These are phyloP conservation scores for Colletotrichum sp. DNA, from an alignment of 2,329 filamentous ascomycete species.

Conservation along the genomic window DNA sequence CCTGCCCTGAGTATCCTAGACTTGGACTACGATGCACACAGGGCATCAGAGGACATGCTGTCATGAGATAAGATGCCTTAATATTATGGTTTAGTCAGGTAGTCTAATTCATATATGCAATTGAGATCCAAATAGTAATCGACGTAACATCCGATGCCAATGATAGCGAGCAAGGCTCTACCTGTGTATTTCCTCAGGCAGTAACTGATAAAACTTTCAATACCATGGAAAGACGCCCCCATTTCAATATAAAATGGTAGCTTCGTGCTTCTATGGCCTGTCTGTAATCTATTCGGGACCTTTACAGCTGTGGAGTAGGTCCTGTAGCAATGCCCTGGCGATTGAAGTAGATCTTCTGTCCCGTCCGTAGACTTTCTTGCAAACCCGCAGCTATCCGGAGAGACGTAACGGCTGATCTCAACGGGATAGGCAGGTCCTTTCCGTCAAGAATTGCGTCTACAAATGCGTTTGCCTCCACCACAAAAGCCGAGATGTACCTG, in stretches of 20 bases:
- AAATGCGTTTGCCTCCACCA: constrained; percentile 28
- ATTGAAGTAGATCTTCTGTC: constrained; percentile 20
- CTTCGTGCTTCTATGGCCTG: fast-evolving
- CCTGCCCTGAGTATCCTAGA: neutral
- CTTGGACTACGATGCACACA: neutral
- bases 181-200: neutral
- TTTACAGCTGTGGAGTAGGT: neutral
- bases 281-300: fast-evolving
- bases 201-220: neutral
- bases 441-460: constrained; percentile 21
- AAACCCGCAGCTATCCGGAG: constrained; percentile 23
- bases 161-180: neutral
- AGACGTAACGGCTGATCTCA: constrained; percentile 13
- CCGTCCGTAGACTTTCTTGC: constrained; percentile 20
- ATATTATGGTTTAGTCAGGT: neutral
- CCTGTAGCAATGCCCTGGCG: neutral
- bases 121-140: neutral
- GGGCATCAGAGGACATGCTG: no score
- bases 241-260: neutral
- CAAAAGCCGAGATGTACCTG: constrained; percentile 31
- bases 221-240: no score
- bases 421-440: constrained; percentile 20
- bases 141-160: neutral
- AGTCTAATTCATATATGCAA: neutral
- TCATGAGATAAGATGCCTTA: fast-evolving